These are phyloP conservation scores for Tetracladium marchalianum DNA, from an alignment of 495 filamentous ascomycete species.

Conservation along the genomic window DNA sequence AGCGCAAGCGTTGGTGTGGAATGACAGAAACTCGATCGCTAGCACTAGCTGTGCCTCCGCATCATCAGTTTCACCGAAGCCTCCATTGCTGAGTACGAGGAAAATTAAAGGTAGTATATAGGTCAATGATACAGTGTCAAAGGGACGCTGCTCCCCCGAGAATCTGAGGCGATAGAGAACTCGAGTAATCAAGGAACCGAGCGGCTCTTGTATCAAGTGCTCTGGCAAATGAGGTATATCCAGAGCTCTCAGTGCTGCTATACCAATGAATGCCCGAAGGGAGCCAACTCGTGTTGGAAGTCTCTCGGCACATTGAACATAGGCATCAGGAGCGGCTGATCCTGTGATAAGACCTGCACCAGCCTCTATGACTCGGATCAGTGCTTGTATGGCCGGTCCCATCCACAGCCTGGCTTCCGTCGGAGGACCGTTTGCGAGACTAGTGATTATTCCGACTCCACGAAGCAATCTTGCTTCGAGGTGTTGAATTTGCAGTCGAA, in stretches of 20 bases:
- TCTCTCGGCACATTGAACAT: slow-evolving; percentile 63
- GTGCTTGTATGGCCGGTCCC: slow-evolving; percentile 57
- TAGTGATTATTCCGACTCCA: slow-evolving; percentile 74
- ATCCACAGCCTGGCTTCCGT: slow-evolving; percentile 82
- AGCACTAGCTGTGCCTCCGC: slow-evolving; percentile 81
- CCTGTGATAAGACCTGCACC: slow-evolving; percentile 75
- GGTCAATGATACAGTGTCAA: slow-evolving; percentile 74
- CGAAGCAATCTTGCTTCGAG: slow-evolving; percentile 60
- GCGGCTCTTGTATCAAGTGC: slow-evolving; percentile 63
- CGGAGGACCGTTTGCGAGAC: slow-evolving; percentile 74
- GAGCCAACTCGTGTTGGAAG: slow-evolving; percentile 66
- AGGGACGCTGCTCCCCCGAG: slow-evolving; percentile 80
- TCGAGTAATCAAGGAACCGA: slow-evolving; percentile 80
- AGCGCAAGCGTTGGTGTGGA: slow-evolving; percentile 66
- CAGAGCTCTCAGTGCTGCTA: slow-evolving; percentile 72
- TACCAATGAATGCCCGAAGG: slow-evolving; percentile 70
- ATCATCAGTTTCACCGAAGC: slow-evolving; percentile 67
- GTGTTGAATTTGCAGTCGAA: slow-evolving; percentile 57
- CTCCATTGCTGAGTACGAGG: slow-evolving; percentile 63
- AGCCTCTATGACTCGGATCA: slow-evolving; percentile 62
- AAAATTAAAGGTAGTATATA: slow-evolving; percentile 81
- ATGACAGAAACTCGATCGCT: slow-evolving; percentile 81
- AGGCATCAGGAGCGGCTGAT: slow-evolving; percentile 66
- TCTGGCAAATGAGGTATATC: slow-evolving; percentile 61
- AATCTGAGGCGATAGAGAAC: slow-evolving; percentile 86